Evolutionary conservation across 1,284 basidiomycete species (phyloP).

Genomic region (Schizophyllum amplum): DNA sequence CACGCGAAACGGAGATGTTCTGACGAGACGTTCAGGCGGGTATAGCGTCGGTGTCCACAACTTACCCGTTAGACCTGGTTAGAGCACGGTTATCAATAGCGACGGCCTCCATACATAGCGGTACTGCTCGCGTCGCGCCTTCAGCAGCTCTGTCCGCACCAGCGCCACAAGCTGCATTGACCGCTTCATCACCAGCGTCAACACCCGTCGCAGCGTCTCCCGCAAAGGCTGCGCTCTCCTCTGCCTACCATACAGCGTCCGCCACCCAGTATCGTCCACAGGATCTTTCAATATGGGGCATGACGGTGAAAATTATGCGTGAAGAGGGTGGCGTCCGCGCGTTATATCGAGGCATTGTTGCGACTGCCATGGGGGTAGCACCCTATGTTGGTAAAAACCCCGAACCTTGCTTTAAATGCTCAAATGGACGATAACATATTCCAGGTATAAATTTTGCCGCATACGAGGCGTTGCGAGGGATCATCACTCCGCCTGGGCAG

Average conservation of each 20-base stretch:
- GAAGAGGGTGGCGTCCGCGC: slow-evolving; percentile 88
- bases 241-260: slow-evolving; percentile 49
- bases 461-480: slow-evolving; percentile 65
- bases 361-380: slow-evolving; percentile 88
- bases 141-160: slow-evolving; percentile 12
- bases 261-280: slow-evolving; percentile 24
- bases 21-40: background rate
- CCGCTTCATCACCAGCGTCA: slow-evolving; percentile 14
- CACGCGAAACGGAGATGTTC: background rate
- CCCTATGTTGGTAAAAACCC: slow-evolving; percentile 90
- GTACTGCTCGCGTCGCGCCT: slow-evolving; percentile 15
- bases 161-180: slow-evolving; percentile 9
- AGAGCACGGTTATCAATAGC: slow-evolving; percentile 90
- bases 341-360: slow-evolving; percentile 81
- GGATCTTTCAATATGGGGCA: slow-evolving; percentile 77
- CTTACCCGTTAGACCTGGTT: slow-evolving; percentile 91
- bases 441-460: slow-evolving; percentile 56
- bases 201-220: slow-evolving; percentile 15
- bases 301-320: slow-evolving; percentile 83
- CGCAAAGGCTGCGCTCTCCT: slow-evolving; percentile 30
- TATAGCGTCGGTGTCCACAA: slow-evolving; percentile 22
- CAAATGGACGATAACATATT: background rate
- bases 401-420: slow-evolving; percentile 1
- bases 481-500: slow-evolving; percentile 74
- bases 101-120: slow-evolving; percentile 57